phyloP scores from a whole-genome alignment of 805 yeast genomes.

The Teunomyces funiuensis region DNA sequence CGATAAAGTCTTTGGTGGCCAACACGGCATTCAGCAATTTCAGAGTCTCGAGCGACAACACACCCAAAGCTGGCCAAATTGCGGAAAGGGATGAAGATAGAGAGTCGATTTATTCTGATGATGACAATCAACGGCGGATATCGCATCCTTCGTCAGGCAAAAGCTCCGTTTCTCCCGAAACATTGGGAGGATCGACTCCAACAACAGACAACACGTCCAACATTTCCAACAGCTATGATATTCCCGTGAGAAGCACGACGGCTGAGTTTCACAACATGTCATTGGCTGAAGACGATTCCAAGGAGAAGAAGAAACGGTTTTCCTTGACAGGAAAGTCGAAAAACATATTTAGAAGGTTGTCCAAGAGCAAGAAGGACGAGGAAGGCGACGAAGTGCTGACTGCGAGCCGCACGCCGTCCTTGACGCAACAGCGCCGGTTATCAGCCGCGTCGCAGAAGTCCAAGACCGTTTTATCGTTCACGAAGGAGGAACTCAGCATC shows the following conservation, averaged over 20 bases:
- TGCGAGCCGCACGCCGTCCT: neutral
- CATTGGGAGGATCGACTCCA: constrained; percentile 6
- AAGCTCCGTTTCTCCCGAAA: constrained; percentile 7
- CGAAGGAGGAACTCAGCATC: constrained; percentile 62
- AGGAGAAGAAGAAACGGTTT: constrained; percentile 23
- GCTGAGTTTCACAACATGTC: constrained; percentile 3
- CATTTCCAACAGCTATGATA: neutral
- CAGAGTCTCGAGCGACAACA: constrained; percentile 16
- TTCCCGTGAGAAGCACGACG: neutral
- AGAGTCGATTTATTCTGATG: neutral
- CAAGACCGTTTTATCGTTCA: constrained; percentile 26
- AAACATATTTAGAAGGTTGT: constrained; percentile 34
- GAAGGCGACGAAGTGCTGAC: constrained; percentile 4
- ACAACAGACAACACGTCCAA: constrained; percentile 8
- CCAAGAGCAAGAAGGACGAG: constrained; percentile 17
- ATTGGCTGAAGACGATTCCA: constrained; percentile 5
- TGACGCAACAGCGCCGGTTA: neutral
- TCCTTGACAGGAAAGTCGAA: constrained; percentile 29
- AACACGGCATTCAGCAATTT: constrained; percentile 40
- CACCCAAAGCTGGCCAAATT: neutral
- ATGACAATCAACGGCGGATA: neutral
- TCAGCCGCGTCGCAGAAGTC: constrained; percentile 2
- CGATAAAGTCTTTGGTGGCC: constrained; percentile 28
- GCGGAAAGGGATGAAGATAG: neutral
- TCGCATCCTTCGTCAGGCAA: constrained; percentile 9